phyloP scores from a whole-genome alignment of 768 basidiomycete species.

The Chalciporus chontae region DNA sequence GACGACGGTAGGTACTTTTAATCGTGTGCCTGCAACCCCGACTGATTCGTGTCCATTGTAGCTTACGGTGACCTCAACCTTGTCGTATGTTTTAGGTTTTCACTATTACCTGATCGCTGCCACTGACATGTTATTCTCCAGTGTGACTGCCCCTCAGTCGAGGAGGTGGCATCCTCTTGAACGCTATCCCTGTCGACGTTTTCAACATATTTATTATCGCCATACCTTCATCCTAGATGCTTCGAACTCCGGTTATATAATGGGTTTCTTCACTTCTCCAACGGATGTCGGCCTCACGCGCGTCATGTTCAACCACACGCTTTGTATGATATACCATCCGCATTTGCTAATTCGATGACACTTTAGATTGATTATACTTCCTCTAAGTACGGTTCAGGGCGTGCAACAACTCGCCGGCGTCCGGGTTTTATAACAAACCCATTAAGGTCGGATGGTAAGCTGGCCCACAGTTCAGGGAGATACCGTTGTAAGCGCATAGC shows the following conservation, averaged over 20 bases:
- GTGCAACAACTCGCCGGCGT: constrained; percentile 1
- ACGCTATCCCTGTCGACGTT: not conserved
- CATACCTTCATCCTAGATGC: constrained; percentile 22
- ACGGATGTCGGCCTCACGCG: constrained; percentile 40
- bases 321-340: constrained; percentile 31
- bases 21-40: not conserved
- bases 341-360: constrained; percentile 19
- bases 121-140: constrained; percentile 27
- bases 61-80: constrained; percentile 93
- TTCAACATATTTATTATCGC: constrained; percentile 10
- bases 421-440: constrained; percentile 21
- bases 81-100: constrained; percentile 51
- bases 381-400: not conserved
- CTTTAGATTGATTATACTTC: constrained; percentile 12
- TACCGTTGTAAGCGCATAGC: constrained; percentile 42
- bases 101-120: not conserved
- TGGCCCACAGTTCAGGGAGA: constrained; percentile 36
- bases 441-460: constrained; percentile 20
- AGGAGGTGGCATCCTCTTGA: constrained; percentile 55
- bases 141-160: constrained; percentile 87
- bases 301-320: constrained; percentile 68
- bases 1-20: constrained; percentile 75
- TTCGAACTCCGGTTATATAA: constrained; percentile 23
- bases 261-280: constrained; percentile 43
- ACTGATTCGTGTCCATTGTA: constrained; percentile 29